A percentile compares a stretch with the other conserved stretches of the same genome.
Evolutionary conservation across 371 early-diverging fungal species (phyloP).

Genomic region (Chytridiales sp.): DNA sequence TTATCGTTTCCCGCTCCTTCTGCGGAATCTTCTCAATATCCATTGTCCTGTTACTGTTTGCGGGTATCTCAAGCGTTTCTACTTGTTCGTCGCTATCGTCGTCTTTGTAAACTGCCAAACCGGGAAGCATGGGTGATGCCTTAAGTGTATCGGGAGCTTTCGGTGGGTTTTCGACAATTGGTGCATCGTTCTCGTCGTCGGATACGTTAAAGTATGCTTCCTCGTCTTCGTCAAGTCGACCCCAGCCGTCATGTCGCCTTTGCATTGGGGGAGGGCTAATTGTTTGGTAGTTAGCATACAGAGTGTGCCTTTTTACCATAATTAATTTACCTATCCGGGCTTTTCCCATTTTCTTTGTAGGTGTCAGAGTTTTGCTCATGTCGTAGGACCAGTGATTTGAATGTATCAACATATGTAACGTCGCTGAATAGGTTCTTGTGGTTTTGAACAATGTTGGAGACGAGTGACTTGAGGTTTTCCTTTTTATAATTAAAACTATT

Average conservation of each 20-base stretch:
- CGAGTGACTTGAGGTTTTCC: conserved; percentile 68
- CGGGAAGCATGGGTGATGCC: not conserved
- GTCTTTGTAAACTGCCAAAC: no score
- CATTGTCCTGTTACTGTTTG: no score
- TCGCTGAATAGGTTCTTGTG: conserved; percentile 61
- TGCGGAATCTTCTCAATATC: no score
- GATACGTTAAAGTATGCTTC: conserved; percentile 82
- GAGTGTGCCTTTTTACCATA: not conserved
- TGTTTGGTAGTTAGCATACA: not conserved
- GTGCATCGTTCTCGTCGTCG: conserved; percentile 53
- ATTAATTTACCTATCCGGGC: conserved; percentile 5
- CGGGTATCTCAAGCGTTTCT: no score
- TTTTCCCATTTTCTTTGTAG: conserved; percentile 14
- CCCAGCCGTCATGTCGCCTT: conserved; percentile 56
- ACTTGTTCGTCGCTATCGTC: no score
- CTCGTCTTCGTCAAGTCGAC: conserved; percentile 69
- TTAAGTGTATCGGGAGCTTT: not conserved
- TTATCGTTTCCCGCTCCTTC: no score
- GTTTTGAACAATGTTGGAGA: conserved; percentile 69
- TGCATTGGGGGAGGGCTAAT: not conserved
- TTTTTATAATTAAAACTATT: conserved; percentile 20
- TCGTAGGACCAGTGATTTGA: conserved; percentile 52
- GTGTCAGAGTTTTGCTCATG: conserved; percentile 65
- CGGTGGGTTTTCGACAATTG: not conserved
- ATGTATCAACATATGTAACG: conserved; percentile 63